These are phyloP conservation scores for Lepidium aucheri DNA, from an alignment of 345 rosid genomes.

Conservation along the genomic window DNA sequence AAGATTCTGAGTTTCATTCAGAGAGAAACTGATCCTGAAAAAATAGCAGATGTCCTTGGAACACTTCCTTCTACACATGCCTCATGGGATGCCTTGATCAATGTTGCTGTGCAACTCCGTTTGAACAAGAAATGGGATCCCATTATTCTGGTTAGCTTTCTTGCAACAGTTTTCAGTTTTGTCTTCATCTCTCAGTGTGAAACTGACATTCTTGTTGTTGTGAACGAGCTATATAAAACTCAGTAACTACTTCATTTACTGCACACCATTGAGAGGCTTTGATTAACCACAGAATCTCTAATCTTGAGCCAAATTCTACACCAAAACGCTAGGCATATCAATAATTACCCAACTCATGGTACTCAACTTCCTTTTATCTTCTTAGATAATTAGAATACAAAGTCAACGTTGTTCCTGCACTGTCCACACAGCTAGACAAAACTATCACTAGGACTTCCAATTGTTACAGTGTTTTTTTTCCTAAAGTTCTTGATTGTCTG, in stretches of 20 bases:
- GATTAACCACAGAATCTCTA: too few relatives aligned
- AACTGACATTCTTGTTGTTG: neutral
- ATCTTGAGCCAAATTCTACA: too few relatives aligned
- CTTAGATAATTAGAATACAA: too few relatives aligned
- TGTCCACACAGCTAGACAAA: too few relatives aligned
- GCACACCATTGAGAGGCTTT: too few relatives aligned
- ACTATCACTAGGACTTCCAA: too few relatives aligned
- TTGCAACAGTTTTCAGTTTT: neutral
- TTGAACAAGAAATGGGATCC: conserved; percentile 72
- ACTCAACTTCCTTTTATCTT: too few relatives aligned
- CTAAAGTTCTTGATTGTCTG: neutral
- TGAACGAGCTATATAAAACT: neutral
- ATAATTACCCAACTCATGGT: too few relatives aligned
- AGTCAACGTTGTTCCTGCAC: too few relatives aligned
- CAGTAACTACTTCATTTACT: too few relatives aligned
- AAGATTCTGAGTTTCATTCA: conserved; percentile 49
- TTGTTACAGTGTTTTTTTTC: too few relatives aligned
- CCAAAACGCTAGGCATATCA: too few relatives aligned
- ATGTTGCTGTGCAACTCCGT: conserved; percentile 76
- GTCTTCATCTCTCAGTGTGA: neutral
- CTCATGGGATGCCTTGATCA: conserved; percentile 83
- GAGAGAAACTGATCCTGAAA: conserved; percentile 39
- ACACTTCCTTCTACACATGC: conserved; percentile 59
- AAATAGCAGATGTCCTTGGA: conserved; percentile 45
- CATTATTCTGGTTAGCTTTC: conserved; percentile 46